Base-by-base conservation (phyloP, 2,329 filamentous ascomycete species). In the Epichloe coenophiala region DNA sequence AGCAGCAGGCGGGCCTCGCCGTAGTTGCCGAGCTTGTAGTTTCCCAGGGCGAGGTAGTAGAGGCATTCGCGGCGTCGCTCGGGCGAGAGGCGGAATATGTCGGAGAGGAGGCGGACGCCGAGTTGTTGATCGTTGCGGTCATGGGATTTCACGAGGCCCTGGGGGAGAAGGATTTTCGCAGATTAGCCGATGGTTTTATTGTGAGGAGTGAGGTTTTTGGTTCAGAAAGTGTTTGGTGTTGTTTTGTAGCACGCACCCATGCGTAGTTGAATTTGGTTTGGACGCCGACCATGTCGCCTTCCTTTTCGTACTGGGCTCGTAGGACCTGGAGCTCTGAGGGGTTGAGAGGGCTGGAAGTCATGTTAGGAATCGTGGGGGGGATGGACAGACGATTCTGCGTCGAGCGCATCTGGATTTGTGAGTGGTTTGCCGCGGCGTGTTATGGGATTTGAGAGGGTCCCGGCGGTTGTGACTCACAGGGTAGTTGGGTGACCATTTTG, bases 201-300 rank as follows among this genome's bases (percentile, higher is more conserved):
- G 13, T 3, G 36, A 7, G 17, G 2, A 38, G 13, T n/a, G 36
- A 38, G 36, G 21, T 1, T 5, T 33, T 3, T 21, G 3, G 27
- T 8, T 8, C 7, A 8, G 27, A 27, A 7, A 2, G 1, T 7
- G 6, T 2, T 7, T 39, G 12, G 15, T n/a, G 6, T 17, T 17
- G 41, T 12, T 1, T 5, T 2, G 40, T 27, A 17, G 17, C 17
- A 15, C 52, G 51, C 80, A 95, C 89, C 93, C 93, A 98, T 65
- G 93, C 91, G 68, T 91, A 97, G 81, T 98, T 98, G 80, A 98
- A 98, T 67, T 97, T 97, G 55, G 93, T 98, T 70, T 98, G 93
- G 40, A 98, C 80, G 53, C 91, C 90, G 54, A 95, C 91, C 74
- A 95, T 94, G 62, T 95, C 88, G 59, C 91, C 93, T 71, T 98